phyloP scores from a whole-genome alignment of 2,329 filamentous ascomycete species.

The Colletotrichum viniferum region DNA sequence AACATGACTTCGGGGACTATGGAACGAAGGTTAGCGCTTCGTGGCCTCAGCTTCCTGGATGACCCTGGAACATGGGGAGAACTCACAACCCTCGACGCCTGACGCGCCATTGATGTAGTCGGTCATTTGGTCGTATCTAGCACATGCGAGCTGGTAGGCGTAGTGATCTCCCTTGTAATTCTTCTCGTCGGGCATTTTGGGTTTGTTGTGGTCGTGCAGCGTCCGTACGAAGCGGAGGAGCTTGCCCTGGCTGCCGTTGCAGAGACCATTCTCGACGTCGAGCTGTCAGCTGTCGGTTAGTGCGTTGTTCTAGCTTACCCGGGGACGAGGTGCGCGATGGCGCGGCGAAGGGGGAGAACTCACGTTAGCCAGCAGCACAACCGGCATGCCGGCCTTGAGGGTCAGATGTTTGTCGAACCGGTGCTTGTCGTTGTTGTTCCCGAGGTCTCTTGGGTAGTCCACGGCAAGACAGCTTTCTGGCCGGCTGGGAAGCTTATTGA shows the following conservation, averaged over 20 bases:
- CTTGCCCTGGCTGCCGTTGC: conserved; percentile 3
- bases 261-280: neutral
- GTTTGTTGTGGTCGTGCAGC: conserved; percentile 35
- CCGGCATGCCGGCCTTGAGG: conserved; percentile 3
- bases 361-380: neutral
- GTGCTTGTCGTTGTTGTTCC: neutral
- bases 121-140: neutral
- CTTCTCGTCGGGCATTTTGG: neutral
- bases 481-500: neutral
- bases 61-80: neutral
- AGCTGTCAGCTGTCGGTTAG: neutral
- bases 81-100: neutral
- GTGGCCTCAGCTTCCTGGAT: neutral
- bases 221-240: neutral
- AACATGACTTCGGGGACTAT: neutral
- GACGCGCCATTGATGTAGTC: neutral
- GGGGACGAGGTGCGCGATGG: neutral
- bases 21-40: neutral
- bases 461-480: neutral
- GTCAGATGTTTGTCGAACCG: neutral
- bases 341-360: neutral
- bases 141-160: neutral
- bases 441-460: neutral
- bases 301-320: too few relatives aligned
- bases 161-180: neutral